These are phyloP conservation scores for Calonectria crousiana DNA, from an alignment of 2,329 filamentous ascomycete genomes.

Conservation along the genomic window DNA sequence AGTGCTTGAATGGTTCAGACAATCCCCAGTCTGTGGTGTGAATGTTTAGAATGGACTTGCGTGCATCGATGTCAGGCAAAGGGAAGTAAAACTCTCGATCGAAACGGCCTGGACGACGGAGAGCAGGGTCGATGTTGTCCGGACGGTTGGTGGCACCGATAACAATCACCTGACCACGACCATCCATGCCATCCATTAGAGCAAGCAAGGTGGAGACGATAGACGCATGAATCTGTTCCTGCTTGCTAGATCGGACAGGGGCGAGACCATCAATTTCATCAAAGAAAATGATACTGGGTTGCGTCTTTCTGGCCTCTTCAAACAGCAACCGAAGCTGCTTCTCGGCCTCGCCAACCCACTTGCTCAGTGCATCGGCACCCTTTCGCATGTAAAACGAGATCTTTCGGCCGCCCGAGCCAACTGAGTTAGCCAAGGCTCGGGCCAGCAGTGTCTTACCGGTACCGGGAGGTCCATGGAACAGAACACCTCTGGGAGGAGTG, in stretches of 20 bases:
- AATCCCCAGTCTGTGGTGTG: conserved; percentile 96
- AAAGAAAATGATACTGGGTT: conserved; percentile 99
- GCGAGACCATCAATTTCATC: conserved; percentile 98
- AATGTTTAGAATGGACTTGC: conserved; percentile 91
- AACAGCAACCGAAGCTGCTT: conserved; percentile 93
- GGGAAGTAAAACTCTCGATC: conserved; percentile 99
- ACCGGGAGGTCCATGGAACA: conserved; percentile 97
- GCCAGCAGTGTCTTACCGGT: conserved; percentile 98
- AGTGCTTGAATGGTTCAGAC: conserved; percentile 81
- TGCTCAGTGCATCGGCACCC: conserved; percentile 95
- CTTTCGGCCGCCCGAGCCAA: conserved; percentile 89
- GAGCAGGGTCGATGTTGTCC: conserved; percentile 95
- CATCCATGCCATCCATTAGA: conserved; percentile 98
- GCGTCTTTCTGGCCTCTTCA: conserved; percentile 93
- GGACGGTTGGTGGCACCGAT: conserved; percentile 99
- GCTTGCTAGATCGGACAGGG: conserved; percentile 95
- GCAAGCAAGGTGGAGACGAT: conserved; percentile 96
- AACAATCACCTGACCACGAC: conserved; percentile 97
- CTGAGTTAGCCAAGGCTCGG: conserved; percentile 89
- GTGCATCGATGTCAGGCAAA: conserved; percentile 82
- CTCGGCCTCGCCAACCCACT: conserved; percentile 99
- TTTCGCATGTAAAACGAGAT: conserved; percentile 99
- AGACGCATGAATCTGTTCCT: conserved; percentile 98
- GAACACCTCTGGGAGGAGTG: conserved; percentile 91
- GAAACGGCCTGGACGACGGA: conserved; percentile 93